phyloP scores from a whole-genome alignment of 768 basidiomycete species.

The Amanita muscaria region DNA sequence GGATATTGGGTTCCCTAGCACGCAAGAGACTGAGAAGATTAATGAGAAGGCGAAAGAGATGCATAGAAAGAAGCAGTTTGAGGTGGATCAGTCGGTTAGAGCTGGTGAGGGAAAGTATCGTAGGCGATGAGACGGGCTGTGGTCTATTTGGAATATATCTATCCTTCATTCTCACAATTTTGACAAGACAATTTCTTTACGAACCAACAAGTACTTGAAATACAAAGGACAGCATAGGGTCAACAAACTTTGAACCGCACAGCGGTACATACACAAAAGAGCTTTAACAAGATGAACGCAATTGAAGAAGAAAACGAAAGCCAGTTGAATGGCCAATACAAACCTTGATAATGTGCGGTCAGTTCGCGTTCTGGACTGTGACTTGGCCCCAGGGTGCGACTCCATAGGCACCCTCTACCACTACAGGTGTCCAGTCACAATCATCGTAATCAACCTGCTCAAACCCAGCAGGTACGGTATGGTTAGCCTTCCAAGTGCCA shows the following conservation, averaged over 20 bases:
- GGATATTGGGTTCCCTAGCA: constrained; percentile 84
- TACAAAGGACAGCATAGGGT: too few relatives aligned
- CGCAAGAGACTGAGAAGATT: constrained; percentile 72
- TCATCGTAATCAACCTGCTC: not conserved
- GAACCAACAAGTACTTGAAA: too few relatives aligned
- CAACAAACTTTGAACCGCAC: too few relatives aligned
- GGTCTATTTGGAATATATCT: not conserved
- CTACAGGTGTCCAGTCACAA: not conserved
- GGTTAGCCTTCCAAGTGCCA: not conserved
- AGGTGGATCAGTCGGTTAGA: constrained; percentile 52
- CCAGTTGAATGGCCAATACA: too few relatives aligned
- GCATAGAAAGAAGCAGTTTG: constrained; percentile 53
- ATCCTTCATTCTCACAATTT: too few relatives aligned
- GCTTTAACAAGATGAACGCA: too few relatives aligned
- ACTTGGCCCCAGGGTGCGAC: constrained; percentile 3
- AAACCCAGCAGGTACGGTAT: constrained; percentile 1
- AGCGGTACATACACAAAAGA: too few relatives aligned
- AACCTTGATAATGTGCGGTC: too few relatives aligned
- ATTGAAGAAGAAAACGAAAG: too few relatives aligned
- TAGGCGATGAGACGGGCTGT: constrained; percentile 12
- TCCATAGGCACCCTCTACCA: not conserved
- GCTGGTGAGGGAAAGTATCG: constrained; percentile 34
- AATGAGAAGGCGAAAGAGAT: constrained; percentile 68
- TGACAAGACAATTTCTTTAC: too few relatives aligned
- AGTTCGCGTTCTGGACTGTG: too few relatives aligned